Base-by-base conservation (phyloP, 192 early-diverging fungal species). In the Coemansia sp. region DNA sequence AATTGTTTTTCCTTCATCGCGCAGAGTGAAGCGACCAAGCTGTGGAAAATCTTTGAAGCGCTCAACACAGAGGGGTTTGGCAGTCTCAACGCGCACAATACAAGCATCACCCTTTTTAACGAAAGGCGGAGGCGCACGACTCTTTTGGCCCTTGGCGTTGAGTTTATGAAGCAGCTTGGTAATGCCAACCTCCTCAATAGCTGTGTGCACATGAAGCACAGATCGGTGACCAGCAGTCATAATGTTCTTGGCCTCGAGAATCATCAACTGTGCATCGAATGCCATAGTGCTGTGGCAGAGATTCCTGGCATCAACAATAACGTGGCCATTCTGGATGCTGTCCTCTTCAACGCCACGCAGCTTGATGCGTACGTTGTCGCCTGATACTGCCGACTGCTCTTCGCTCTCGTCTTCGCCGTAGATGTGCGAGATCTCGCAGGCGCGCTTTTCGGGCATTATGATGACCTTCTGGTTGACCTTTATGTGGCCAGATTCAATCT, bases 21-120 rank as follows among this genome's bases (percentile, higher is more conserved):
- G 90, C 25, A 99, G 84, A n/a, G 96, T 99, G 81, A 99, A 98
- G 52, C 97, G 88, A 41, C 97, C 97, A 9, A 99, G 77, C 68
- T 96, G 94, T 47, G 92, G 89, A 58, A 91, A 89, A 23, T 93
- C 90, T 18, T 82, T 82, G 79, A 89, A 98, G 25, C 87, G 83
- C 72, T 99, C 97, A 9, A 96, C 76, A 65, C 94, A 95, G 21
- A 97, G 76, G 9, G 90, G 83, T 54, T 86, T 86, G 52, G 81
- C 57, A 18, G 86, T 85, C 77, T 94, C 90, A 49, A 99, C 86
- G 57, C 89, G 83, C 14, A 88, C 96, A 82, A 97, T 94, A 60
- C 85, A 89, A 32, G 87, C 86, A 65, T 97, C 93, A 38, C 91
- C 92, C 68, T 94, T 89, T 85, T 95, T 97, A 64, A 99, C 79